Evolutionary conservation across 2,329 filamentous ascomycete species (phyloP).

Genomic region (Clonostachys byssicola): DNA sequence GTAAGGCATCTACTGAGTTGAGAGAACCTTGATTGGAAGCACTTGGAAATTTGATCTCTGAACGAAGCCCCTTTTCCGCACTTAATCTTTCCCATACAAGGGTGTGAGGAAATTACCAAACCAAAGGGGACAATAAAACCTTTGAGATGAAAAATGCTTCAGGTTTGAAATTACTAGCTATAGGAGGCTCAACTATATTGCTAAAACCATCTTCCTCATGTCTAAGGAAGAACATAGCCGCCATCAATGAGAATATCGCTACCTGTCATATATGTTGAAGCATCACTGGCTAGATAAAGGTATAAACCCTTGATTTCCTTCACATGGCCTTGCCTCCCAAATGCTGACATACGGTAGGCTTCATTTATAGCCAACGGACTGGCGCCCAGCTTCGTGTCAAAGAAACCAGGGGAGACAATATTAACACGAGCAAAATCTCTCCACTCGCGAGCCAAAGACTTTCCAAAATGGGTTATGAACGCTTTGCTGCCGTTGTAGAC

Average conservation of each 20-base stretch:
- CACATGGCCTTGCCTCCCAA: slow-evolving; percentile 55
- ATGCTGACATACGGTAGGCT: slow-evolving; percentile 40
- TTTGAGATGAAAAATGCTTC: too few species aligned
- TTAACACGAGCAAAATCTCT: slow-evolving; percentile 53
- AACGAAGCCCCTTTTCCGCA: too few species aligned
- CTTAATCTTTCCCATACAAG: too few species aligned
- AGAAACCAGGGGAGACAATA: slow-evolving; percentile 41
- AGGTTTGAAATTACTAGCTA: too few species aligned
- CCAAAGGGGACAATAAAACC: too few species aligned
- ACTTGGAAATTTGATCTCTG: too few species aligned
- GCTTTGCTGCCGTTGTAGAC: slow-evolving; percentile 55
- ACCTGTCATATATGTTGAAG: slow-evolving; percentile 46
- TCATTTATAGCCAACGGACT: slow-evolving; percentile 35
- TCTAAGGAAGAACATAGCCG: slow-evolving; percentile 19
- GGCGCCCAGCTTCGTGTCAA: slow-evolving; percentile 51
- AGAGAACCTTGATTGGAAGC: too few species aligned
- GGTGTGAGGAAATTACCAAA: too few species aligned
- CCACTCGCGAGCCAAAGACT: slow-evolving; percentile 52
- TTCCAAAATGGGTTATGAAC: slow-evolving; percentile 50
- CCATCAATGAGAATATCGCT: slow-evolving; percentile 42
- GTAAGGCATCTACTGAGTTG: too few species aligned
- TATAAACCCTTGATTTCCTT: slow-evolving; percentile 62
- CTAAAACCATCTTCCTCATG: too few species aligned
- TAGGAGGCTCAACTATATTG: too few species aligned
- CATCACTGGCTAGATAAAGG: slow-evolving; percentile 47